Conservation (phyloP, 2,329 filamentous ascomycete genomes). For the Colletotrichum sp. region DNA sequence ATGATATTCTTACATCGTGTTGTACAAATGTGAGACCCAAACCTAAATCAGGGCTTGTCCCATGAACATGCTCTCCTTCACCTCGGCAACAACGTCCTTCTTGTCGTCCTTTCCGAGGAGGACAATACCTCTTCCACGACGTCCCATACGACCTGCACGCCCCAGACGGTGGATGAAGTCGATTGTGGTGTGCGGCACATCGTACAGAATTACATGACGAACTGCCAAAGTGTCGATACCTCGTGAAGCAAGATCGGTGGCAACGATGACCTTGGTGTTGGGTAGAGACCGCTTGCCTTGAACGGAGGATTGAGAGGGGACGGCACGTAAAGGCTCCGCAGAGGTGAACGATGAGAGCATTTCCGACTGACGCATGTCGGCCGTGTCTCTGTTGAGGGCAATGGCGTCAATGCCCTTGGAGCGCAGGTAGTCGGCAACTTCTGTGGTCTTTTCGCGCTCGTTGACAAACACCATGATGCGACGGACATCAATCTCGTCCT, state of each 20-base stretch:
- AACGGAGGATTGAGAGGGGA: slow-evolving; percentile 28
- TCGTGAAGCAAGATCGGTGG: slow-evolving; percentile 88
- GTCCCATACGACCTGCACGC: slow-evolving; percentile 89
- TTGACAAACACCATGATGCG: slow-evolving; percentile 96
- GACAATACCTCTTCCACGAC: slow-evolving; percentile 87
- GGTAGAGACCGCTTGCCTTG: slow-evolving; percentile 59
- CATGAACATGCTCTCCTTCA: slow-evolving; percentile 87
- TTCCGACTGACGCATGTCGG: slow-evolving; percentile 77
- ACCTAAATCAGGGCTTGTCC: slow-evolving; percentile 76
- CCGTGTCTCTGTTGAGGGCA: slow-evolving; percentile 84
- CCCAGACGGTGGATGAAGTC: slow-evolving; percentile 98
- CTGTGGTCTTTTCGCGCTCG: slow-evolving; percentile 86
- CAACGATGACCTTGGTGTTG: slow-evolving; percentile 90
- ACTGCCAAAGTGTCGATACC: slow-evolving; percentile 95
- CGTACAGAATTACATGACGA: slow-evolving; percentile 89
- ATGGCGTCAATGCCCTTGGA: slow-evolving; percentile 89
- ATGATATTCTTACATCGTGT: slow-evolving; percentile 3
- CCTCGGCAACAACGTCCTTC: slow-evolving; percentile 88
- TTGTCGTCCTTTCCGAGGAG: slow-evolving; percentile 89
- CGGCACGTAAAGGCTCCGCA: slow-evolving; percentile 42
- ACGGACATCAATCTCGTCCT: slow-evolving; percentile 71
- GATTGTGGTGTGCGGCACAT: slow-evolving; percentile 97
- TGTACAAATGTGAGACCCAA: background rate
- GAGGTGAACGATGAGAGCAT: slow-evolving; percentile 78
- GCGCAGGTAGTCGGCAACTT: slow-evolving; percentile 79